Evolutionary conservation across 257 asterid species (phyloP).

Genomic region (Prunella vulgaris): DNA sequence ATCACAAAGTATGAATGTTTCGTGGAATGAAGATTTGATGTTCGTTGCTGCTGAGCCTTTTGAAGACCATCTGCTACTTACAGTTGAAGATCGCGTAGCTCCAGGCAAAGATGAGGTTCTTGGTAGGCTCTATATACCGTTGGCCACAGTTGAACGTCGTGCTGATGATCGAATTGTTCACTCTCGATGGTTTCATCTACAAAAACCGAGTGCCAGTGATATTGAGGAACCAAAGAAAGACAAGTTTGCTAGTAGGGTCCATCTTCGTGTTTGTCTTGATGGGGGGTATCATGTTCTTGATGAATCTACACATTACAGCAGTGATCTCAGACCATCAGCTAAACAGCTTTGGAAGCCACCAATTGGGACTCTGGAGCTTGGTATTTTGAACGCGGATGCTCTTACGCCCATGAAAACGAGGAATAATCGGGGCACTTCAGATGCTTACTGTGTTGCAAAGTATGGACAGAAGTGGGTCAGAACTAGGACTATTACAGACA

Average conservation of each 20-base stretch:
- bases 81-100: slow-evolving; percentile 75
- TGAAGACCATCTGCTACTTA: slow-evolving; percentile 61
- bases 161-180: slow-evolving; percentile 59
- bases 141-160: slow-evolving; percentile 58
- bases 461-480: slow-evolving; percentile 90
- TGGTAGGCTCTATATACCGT: slow-evolving; percentile 60
- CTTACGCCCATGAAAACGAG: slow-evolving; percentile 74
- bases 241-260: slow-evolving; percentile 70
- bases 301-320: slow-evolving; percentile 78
- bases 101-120: slow-evolving; percentile 64
- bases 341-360: slow-evolving; percentile 92
- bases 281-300: slow-evolving; percentile 97
- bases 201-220: slow-evolving; percentile 37
- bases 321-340: slow-evolving; percentile 83
- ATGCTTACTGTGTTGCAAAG: slow-evolving; percentile 82
- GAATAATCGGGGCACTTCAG: slow-evolving; percentile 64
- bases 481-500: slow-evolving; percentile 73
- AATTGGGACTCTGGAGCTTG: slow-evolving; percentile 69
- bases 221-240: slow-evolving; percentile 59
- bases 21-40: slow-evolving; percentile 89
- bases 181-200: slow-evolving; percentile 68
- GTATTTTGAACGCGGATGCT: slow-evolving; percentile 64
- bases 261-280: slow-evolving; percentile 72
- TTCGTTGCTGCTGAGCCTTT: slow-evolving; percentile 94
- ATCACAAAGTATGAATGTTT: slow-evolving; percentile 46